Conservation (phyloP, 768 basidiomycete species). For the Hericium rajendrae region DNA sequence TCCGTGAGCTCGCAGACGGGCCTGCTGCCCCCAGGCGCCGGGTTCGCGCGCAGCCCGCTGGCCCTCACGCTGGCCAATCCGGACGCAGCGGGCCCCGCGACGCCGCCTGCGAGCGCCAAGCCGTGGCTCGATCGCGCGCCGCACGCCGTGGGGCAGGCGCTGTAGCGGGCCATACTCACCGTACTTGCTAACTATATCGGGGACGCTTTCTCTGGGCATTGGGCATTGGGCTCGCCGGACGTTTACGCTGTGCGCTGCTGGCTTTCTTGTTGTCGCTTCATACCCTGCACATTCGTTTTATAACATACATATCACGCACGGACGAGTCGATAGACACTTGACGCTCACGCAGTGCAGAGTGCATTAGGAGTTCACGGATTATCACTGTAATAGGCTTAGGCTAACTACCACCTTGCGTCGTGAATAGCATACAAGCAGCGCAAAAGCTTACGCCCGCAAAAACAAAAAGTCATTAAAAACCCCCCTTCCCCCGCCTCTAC, state of each 20-base stretch:
- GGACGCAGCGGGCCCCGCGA: not conserved
- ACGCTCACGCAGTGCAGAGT: too few relatives aligned
- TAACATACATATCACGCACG: too few relatives aligned
- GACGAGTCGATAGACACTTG: too few relatives aligned
- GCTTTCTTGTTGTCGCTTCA: too few relatives aligned
- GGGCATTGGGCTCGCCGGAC: not conserved
- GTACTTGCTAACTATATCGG: not conserved
- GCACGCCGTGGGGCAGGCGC: not conserved
- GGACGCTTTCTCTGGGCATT: not conserved
- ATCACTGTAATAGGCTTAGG: too few relatives aligned
- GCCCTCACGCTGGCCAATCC: conserved; percentile 3
- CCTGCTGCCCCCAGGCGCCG: not conserved
- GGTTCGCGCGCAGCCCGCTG: not conserved
- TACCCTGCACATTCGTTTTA: too few relatives aligned
- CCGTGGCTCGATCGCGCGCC: not conserved
- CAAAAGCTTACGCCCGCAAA: too few relatives aligned
- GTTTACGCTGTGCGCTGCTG: too few relatives aligned
- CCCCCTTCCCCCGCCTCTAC: not conserved
- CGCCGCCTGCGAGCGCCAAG: not conserved
- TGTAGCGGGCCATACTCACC: not conserved
- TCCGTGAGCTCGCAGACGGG: not conserved
- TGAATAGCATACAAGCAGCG: not conserved
- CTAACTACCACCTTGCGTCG: too few relatives aligned
- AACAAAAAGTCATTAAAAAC: not conserved
- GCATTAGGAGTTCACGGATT: too few relatives aligned